Conservation (phyloP, 1,284 basidiomycete species). For the Mycocalia duriaeana region DNA sequence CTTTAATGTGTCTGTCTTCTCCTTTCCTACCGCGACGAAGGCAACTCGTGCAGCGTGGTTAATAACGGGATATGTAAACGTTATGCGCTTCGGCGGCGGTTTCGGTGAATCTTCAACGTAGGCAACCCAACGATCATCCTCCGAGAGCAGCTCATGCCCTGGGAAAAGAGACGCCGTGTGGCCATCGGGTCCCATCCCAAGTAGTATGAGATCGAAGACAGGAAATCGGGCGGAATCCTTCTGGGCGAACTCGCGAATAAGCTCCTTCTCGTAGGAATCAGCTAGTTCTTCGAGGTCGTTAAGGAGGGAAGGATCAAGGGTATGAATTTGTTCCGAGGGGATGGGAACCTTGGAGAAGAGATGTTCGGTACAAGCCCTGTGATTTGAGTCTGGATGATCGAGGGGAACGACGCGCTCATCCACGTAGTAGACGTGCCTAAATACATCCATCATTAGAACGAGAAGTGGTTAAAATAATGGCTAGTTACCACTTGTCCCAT, state of each 20-base stretch:
- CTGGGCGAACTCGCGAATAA: constrained; percentile 87
- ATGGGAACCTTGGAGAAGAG: constrained; percentile 87
- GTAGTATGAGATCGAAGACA: constrained; percentile 89
- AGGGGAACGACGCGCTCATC: constrained; percentile 96
- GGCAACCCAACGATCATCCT: constrained; percentile 92
- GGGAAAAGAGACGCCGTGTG: constrained; percentile 98
- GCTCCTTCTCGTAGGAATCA: constrained; percentile 90
- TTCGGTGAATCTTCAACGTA: constrained; percentile 92
- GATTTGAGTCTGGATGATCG: constrained; percentile 90
- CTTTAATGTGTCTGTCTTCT: constrained; percentile 78
- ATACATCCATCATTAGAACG: constrained; percentile 7
- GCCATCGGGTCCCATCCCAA: constrained; percentile 92
- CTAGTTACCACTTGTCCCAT: constrained; percentile 90
- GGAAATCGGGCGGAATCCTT: constrained; percentile 91
- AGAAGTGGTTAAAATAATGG: neutral
- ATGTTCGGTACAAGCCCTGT: constrained; percentile 68
- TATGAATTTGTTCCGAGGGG: constrained; percentile 75
- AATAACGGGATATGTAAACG: constrained; percentile 87
- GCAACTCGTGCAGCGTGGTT: constrained; percentile 87
- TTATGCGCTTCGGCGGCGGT: constrained; percentile 87
- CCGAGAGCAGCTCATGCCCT: constrained; percentile 78
- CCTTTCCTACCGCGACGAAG: constrained; percentile 83
- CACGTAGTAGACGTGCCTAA: constrained; percentile 95
- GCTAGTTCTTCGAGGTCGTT: constrained; percentile 85
- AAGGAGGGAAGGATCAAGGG: constrained; percentile 70